A percentile compares a stretch with the other conserved stretches of the same genome.
Evolutionary conservation across 768 basidiomycete species (phyloP).

Genomic region (Lyophyllum semitale): DNA sequence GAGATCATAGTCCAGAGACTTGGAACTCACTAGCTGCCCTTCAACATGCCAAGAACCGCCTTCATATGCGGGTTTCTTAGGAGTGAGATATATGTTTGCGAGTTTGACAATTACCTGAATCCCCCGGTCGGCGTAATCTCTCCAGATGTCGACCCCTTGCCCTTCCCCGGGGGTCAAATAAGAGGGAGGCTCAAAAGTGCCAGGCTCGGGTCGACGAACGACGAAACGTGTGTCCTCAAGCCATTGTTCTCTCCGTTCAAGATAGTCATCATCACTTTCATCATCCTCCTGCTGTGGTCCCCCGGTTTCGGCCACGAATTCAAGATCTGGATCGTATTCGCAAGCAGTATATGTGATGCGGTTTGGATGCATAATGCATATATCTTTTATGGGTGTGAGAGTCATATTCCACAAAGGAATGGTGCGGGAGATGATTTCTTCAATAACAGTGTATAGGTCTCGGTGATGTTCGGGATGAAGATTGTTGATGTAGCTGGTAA

Average conservation of each 20-base stretch:
- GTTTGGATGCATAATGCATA: background rate
- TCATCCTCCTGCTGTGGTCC: constrained; percentile 17
- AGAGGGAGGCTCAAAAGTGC: constrained; percentile 11
- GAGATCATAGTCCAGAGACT: too few species aligned
- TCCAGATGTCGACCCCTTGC: constrained; percentile 7
- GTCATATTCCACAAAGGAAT: constrained; percentile 35
- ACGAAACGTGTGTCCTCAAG: constrained; percentile 7
- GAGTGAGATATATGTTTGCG: constrained; percentile 18
- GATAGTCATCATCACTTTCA: constrained; percentile 21
- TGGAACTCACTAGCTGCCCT: constrained; percentile 13
- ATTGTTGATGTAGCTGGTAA: constrained; percentile 44
- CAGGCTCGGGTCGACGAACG: constrained; percentile 22
- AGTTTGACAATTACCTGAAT: constrained; percentile 18
- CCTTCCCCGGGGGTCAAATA: background rate
- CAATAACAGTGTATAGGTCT: constrained; percentile 27
- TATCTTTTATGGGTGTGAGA: constrained; percentile 17
- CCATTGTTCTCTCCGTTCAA: constrained; percentile 17
- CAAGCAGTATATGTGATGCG: constrained; percentile 18
- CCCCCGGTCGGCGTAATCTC: constrained; percentile 4
- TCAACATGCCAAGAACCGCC: constrained; percentile 19
- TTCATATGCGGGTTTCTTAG: constrained; percentile 11
- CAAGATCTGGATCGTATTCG: constrained; percentile 19
- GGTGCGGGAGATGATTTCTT: constrained; percentile 25
- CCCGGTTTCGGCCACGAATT: constrained; percentile 12
- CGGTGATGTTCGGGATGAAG: constrained; percentile 31